Evolutionary conservation across 1,284 basidiomycete genomes (phyloP).

Genomic region (Cryptococcus sp.): DNA sequence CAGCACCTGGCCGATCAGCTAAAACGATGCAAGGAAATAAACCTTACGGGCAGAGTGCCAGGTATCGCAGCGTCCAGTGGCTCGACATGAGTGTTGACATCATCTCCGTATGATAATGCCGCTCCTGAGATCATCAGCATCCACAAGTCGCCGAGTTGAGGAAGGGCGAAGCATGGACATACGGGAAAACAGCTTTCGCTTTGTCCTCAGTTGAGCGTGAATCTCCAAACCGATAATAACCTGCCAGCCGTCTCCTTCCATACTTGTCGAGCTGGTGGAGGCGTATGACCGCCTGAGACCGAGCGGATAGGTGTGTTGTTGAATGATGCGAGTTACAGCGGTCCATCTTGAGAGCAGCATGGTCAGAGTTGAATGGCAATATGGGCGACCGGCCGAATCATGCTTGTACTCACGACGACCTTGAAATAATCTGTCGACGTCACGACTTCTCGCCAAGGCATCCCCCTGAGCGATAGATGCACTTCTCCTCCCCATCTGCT

Average conservation of each 20-base stretch:
- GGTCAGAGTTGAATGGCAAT: not conserved
- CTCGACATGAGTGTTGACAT: slow-evolving; percentile 62
- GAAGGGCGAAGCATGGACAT: slow-evolving; percentile 25
- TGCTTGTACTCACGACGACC: not conserved
- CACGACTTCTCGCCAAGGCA: not conserved
- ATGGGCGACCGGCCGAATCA: not conserved
- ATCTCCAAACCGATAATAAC: slow-evolving; percentile 91
- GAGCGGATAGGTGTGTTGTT: not conserved
- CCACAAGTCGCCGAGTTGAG: not conserved
- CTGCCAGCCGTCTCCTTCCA: slow-evolving; percentile 58
- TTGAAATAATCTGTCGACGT: not conserved
- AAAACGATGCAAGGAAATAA: not conserved
- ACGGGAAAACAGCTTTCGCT: slow-evolving; percentile 86
- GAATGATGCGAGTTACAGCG: not conserved
- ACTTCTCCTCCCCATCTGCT: not conserved
- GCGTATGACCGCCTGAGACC: not conserved
- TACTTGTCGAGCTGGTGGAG: not conserved
- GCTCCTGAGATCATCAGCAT: too few species aligned
- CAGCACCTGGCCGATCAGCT: slow-evolving; percentile 54
- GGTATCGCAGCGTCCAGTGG: slow-evolving; percentile 86
- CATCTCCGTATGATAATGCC: slow-evolving; percentile 28
- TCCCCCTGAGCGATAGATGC: not conserved
- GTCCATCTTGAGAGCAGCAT: not conserved
- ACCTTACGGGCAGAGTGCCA: slow-evolving; percentile 80
- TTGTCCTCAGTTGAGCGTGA: slow-evolving; percentile 86